phyloP scores from a whole-genome alignment of 495 filamentous ascomycete genomes.

The Usnea hakonensis region DNA sequence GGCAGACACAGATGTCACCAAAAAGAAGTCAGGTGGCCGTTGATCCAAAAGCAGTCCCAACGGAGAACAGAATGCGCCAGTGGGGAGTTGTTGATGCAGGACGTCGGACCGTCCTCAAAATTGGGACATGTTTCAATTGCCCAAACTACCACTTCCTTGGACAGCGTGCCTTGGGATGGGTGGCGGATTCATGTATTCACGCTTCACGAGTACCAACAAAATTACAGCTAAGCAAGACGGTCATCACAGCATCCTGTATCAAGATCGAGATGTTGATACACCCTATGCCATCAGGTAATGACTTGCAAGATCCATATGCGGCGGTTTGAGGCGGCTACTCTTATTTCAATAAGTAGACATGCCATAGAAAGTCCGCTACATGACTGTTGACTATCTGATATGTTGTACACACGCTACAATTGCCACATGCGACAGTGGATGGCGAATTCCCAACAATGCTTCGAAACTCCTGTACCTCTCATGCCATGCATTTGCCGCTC shows the following conservation, averaged over 20 bases:
- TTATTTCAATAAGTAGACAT: constrained; percentile 8
- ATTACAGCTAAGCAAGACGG: constrained; percentile 19
- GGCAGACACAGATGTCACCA: too few species aligned
- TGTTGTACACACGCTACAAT: too few species aligned
- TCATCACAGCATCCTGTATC: constrained; percentile 18
- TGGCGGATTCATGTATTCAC: too few species aligned
- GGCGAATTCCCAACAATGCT: neutral
- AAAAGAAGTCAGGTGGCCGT: too few species aligned
- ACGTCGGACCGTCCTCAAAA: too few species aligned
- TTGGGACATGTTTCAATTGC: too few species aligned
- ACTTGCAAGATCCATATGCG: constrained; percentile 22
- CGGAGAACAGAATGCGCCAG: too few species aligned
- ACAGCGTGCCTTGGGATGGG: too few species aligned
- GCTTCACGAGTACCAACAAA: too few species aligned
- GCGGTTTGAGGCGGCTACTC: constrained; percentile 23
- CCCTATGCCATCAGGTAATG: constrained; percentile 12
- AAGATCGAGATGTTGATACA: constrained; percentile 17
- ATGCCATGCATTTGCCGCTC: neutral
- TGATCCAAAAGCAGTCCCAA: too few species aligned
- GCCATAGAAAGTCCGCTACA: constrained; percentile 25
- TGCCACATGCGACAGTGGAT: neutral
- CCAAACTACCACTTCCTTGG: too few species aligned
- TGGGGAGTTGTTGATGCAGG: too few species aligned
- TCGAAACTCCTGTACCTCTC: neutral
- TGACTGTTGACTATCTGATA: neutral